Percentiles rank a stretch among this genome's conserved stretches.
These are phyloP conservation scores for Coffea canephora DNA, from an alignment of 257 asterid species.

Conservation along the genomic window DNA sequence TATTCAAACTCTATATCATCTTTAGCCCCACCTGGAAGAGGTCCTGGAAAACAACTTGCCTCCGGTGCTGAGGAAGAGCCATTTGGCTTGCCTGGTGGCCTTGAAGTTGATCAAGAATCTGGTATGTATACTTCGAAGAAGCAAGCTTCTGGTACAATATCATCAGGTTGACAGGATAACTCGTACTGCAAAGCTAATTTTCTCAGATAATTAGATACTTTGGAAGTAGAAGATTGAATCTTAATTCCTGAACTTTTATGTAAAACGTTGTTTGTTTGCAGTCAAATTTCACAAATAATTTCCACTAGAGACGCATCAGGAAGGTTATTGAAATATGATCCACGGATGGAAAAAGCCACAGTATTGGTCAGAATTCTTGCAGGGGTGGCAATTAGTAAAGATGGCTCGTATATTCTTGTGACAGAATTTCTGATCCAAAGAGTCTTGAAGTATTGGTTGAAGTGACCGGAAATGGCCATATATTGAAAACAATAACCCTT, in stretches of 20 bases:
- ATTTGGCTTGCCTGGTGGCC: conserved; percentile 26
- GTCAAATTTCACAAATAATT: too few species aligned
- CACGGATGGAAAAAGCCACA: conserved; percentile 19
- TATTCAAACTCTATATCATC: too few species aligned
- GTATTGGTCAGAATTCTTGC: conserved; percentile 30
- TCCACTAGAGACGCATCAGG: conserved; percentile 15
- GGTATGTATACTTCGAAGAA: conserved; percentile 24
- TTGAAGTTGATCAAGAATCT: conserved; percentile 31
- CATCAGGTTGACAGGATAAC: neutral
- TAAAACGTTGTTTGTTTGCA: too few species aligned
- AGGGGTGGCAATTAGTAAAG: conserved; percentile 37
- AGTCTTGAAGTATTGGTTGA: conserved; percentile 34
- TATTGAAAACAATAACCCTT: conserved; percentile 7
- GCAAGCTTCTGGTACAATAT: too few species aligned
- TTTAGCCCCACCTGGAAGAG: neutral
- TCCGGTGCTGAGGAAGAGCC: conserved; percentile 14
- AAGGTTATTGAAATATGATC: conserved; percentile 41
- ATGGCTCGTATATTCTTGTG: conserved; percentile 31
- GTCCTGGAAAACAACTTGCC: neutral
- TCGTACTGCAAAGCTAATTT: too few species aligned
- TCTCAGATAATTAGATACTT: too few species aligned
- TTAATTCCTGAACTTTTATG: too few species aligned
- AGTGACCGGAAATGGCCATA: conserved; percentile 22
- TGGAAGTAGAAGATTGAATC: too few species aligned
- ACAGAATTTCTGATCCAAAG: conserved; percentile 31